Evolutionary conservation across 2,329 filamentous ascomycete genomes (phyloP).

Genomic region (Tolypocladium paradoxum): DNA sequence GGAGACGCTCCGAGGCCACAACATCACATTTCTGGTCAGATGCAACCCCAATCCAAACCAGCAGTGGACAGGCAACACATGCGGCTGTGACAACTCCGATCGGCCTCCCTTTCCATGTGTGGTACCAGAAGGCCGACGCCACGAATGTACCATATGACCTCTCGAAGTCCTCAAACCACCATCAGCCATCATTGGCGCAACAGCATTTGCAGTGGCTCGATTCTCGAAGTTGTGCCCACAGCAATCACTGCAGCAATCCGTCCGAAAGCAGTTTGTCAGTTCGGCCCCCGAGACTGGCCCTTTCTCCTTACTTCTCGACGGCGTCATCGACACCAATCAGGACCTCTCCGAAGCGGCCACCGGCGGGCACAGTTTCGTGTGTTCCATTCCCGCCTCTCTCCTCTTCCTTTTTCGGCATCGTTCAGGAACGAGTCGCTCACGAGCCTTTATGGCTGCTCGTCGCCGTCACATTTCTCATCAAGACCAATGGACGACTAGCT

Average conservation of each 20-base stretch:
- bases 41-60: neutral
- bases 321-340: slow-evolving; percentile 7
- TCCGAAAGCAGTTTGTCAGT: neutral
- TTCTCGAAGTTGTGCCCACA: neutral
- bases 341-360: slow-evolving; percentile 19
- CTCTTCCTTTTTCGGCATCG: slow-evolving; percentile 57
- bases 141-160: neutral
- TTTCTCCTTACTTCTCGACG: slow-evolving; percentile 23
- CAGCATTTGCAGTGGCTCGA: neutral
- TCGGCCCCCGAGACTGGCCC: neutral
- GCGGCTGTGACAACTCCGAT: slow-evolving; percentile 4
- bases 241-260: neutral
- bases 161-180: neutral
- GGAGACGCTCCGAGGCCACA: neutral
- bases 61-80: neutral
- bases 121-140: neutral
- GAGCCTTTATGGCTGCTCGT: slow-evolving; percentile 74
- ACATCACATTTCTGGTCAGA: slow-evolving; percentile 19
- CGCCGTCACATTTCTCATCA: slow-evolving; percentile 75
- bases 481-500: slow-evolving; percentile 62
- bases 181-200: neutral
- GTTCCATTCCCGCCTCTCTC: slow-evolving; percentile 59
- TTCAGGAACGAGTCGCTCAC: slow-evolving; percentile 68
- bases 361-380: slow-evolving; percentile 36
- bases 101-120: neutral